Conservation (phyloP, 495 filamentous ascomycete genomes). For the Evansstolkia leycettana region DNA sequence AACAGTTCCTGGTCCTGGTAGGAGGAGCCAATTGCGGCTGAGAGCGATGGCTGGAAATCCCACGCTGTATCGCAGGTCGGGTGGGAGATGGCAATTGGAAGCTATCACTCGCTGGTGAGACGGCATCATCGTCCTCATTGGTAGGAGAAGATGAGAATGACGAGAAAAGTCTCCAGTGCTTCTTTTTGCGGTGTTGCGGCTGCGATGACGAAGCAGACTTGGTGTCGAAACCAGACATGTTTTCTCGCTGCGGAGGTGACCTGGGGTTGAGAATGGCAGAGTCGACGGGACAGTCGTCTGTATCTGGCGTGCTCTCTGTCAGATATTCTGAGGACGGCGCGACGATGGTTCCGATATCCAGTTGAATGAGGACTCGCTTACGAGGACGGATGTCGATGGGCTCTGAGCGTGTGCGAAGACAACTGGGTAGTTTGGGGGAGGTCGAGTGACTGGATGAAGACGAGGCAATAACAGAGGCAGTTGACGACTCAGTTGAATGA, state of each 20-base stretch:
- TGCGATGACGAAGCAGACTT: background rate
- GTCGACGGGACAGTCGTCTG: background rate
- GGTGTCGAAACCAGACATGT: background rate
- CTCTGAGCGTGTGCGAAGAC: too few species aligned
- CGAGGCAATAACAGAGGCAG: too few species aligned
- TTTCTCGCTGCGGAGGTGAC: slow-evolving; percentile 1
- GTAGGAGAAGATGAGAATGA: background rate
- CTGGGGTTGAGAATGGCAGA: background rate
- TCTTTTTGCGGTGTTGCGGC: background rate
- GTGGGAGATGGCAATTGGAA: background rate
- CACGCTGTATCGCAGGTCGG: background rate
- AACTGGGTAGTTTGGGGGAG: too few species aligned
- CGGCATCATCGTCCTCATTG: background rate
- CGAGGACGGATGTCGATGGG: background rate
- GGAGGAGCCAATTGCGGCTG: background rate
- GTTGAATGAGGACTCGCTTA: background rate
- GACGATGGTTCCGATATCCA: background rate
- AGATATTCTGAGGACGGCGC: background rate
- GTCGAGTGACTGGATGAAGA: too few species aligned
- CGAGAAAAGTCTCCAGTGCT: background rate
- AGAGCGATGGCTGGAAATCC: background rate
- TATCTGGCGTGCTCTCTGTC: background rate
- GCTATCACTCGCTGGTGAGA: too few species aligned
- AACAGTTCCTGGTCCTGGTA: background rate
- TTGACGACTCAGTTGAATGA: too few species aligned